Conservation (phyloP, 306 rosid species). For the Crataegus laevigata region DNA sequence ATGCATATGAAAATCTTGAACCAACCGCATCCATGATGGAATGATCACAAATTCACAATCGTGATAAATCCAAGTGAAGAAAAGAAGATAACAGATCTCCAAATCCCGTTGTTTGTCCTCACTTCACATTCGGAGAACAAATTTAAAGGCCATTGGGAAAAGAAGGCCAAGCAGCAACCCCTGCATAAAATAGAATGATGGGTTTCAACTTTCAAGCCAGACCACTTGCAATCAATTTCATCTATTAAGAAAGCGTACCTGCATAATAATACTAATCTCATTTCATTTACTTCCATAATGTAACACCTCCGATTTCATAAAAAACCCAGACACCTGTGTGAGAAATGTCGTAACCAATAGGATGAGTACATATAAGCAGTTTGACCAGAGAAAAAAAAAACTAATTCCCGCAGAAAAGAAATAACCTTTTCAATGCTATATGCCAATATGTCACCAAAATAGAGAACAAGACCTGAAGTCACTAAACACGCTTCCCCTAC, state of each 20-base stretch:
- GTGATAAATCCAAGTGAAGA: constrained; percentile 52
- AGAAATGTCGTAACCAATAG: constrained; percentile 21
- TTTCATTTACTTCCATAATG: constrained; percentile 55
- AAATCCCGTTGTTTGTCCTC: constrained; percentile 46
- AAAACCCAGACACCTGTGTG: constrained; percentile 49
- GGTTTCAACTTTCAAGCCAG: constrained; percentile 22
- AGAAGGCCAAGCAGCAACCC: constrained; percentile 88
- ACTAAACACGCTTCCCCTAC: constrained; percentile 83
- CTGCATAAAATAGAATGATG: constrained; percentile 43
- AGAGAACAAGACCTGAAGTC: constrained; percentile 75
- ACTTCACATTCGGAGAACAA: constrained; percentile 41
- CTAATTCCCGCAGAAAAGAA: constrained; percentile 1
- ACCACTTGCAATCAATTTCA: constrained; percentile 16
- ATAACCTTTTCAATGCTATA: constrained; percentile 61
- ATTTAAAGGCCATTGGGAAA: constrained; percentile 59
- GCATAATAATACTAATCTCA: constrained; percentile 71
- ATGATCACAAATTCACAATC: constrained; percentile 45
- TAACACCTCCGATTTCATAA: constrained; percentile 36
- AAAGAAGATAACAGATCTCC: constrained; percentile 58
- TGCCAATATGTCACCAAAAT: constrained; percentile 83
- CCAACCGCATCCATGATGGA: constrained; percentile 86
- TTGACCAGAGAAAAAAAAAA: neutral
- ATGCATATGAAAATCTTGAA: constrained; percentile 65
- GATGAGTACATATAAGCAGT: constrained; percentile 9
- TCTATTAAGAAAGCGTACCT: constrained; percentile 47